phyloP scores from a whole-genome alignment of 805 yeast species.

The Candida cerambycidarum region DNA sequence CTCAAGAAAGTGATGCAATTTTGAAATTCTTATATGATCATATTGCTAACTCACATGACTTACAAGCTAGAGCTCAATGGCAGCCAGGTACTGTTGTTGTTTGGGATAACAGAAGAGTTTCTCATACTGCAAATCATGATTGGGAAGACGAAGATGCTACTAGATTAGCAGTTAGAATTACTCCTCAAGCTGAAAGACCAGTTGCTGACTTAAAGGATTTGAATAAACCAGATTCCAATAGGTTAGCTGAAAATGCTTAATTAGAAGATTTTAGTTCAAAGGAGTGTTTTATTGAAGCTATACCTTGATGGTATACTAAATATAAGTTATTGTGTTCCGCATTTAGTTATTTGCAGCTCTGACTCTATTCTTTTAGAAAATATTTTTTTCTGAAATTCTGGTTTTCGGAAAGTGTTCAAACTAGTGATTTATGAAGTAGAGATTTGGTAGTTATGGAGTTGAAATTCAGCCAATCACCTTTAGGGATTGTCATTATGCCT shows the following conservation, averaged over 20 bases:
- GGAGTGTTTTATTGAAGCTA: no score
- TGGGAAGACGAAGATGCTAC: constrained; percentile 28
- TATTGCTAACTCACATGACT: constrained; percentile 34
- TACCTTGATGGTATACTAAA: neutral
- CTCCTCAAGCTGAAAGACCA: constrained; percentile 43
- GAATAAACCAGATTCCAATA: constrained; percentile 28
- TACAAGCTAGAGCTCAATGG: constrained; percentile 39
- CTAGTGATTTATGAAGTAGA: no score
- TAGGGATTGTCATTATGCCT: no score
- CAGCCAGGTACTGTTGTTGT: constrained; percentile 37
- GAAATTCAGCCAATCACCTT: no score
- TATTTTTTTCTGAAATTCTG: no score
- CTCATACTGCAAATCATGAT: constrained; percentile 37
- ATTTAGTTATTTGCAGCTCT: no score
- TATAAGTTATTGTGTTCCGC: no score
- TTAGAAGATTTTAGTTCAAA: no score
- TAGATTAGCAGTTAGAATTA: constrained; percentile 37
- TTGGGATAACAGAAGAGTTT: constrained; percentile 41
- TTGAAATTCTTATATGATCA: constrained; percentile 35
- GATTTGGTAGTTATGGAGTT: no score
- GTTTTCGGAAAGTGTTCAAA: no score
- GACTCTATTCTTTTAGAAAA: no score
- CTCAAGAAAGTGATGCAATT: constrained; percentile 36
- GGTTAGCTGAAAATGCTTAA: constrained; percentile 10
- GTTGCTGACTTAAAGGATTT: constrained; percentile 35